Evolutionary conservation across 2,329 filamentous ascomycete genomes (phyloP), one percentile per base, ranked within the genome.

Genomic region (Fusarium secorum): DNA sequence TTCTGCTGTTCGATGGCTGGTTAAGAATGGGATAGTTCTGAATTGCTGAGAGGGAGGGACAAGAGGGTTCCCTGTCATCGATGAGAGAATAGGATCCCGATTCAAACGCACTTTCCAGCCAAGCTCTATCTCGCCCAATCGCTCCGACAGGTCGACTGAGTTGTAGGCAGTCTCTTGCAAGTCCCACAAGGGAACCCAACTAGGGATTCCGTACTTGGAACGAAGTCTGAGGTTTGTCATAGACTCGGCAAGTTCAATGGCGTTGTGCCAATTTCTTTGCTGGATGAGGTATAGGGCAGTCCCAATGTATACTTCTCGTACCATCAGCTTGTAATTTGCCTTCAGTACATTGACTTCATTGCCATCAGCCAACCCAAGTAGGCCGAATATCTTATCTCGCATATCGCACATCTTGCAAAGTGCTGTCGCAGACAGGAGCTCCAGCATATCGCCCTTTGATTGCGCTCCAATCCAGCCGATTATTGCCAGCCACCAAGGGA

Each of bases 251-350:
- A 70, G 32, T 38, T 70, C 55, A 8, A 70, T 39, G 20, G 56
- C 45, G 2, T 55, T 26, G 18, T 44, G 30, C 7, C 24, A 24
- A 15, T 18, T 11, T 28, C 44, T 38, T 9, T 54, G 30, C 28
- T 54, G 60, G 13, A 70, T 45, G 17, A 69, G 24, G 22, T 69
- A 70, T 17, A 66, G 20, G 1, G 67, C 66, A 36, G 62, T 56
- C 22, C 67, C 67, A 30, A 70, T 70, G 17, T 56, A 69, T 17
- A 70, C 67, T 45, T 70, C 67, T 14, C 67, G 52, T n/a, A 69
- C 60, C 39, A 28, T 69, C 14, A 70, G 36, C 15, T 61, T 56
- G n/a, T 70, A 70, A 13, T 70, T 53, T 11, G 56, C 66, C 20
- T 36, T 54, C 13, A 70, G 32, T 8, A 7, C 18, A 2, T 61